phyloP scores from a whole-genome alignment of 2,329 filamentous ascomycete genomes.

The Alternaria gaisen region DNA sequence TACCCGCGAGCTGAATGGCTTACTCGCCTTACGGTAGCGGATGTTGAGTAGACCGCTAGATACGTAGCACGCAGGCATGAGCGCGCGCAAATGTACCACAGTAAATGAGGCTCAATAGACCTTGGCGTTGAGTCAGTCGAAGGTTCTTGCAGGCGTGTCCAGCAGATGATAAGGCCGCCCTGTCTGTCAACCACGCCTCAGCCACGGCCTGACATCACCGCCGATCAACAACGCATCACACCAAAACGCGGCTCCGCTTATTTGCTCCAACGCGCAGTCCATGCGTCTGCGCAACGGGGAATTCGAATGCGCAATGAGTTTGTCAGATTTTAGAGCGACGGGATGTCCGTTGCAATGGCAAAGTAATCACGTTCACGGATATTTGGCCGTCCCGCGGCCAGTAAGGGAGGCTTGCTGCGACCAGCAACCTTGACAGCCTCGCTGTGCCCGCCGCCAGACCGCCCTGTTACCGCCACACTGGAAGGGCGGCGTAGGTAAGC shows the following conservation, averaged over 20 bases:
- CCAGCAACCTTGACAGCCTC: slow-evolving; percentile 27
- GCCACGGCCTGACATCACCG: slow-evolving; percentile 19
- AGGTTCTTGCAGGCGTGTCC: slow-evolving; percentile 4
- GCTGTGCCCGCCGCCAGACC: slow-evolving; percentile 23
- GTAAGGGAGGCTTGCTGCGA: slow-evolving; percentile 25
- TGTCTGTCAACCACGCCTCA: slow-evolving; percentile 9
- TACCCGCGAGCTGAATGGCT: background rate
- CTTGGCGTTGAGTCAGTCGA: slow-evolving; percentile 3
- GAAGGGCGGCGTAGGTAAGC: slow-evolving; percentile 10
- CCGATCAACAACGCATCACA: slow-evolving; percentile 19
- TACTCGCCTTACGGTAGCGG: background rate
- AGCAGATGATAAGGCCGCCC: slow-evolving; percentile 7
- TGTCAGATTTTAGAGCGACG: slow-evolving; percentile 7
- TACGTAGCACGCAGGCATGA: background rate
- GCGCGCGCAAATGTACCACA: background rate
- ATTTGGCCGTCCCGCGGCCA: slow-evolving; percentile 7
- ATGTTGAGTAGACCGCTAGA: background rate
- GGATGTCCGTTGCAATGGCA: slow-evolving; percentile 5
- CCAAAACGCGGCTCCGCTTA: slow-evolving; percentile 6
- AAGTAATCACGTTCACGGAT: slow-evolving; percentile 1
- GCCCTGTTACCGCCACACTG: slow-evolving; percentile 21
- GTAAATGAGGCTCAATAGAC: background rate
- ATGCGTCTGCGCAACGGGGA: slow-evolving; percentile 8
- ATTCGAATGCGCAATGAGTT: background rate
- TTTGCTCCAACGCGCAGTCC: slow-evolving; percentile 20